Percentiles rank a stretch among this genome's conserved stretches.
These are phyloP conservation scores for Ceratobasidium sp. DNA, from an alignment of 1,284 basidiomycete genomes.

Conservation along the genomic window DNA sequence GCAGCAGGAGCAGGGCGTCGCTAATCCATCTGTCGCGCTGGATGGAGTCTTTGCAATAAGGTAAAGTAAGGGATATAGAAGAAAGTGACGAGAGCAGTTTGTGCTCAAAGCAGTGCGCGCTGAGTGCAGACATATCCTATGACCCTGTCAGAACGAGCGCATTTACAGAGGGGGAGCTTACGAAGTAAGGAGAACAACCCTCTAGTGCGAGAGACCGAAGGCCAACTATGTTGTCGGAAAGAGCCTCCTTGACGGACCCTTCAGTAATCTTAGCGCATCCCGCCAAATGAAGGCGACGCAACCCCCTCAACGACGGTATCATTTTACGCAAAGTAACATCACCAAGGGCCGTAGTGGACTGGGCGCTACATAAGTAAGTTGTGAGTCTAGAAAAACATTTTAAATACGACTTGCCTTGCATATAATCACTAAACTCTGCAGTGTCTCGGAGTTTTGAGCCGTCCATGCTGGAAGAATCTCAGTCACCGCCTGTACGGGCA, in stretches of 20 bases:
- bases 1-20: not conserved
- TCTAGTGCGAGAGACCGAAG: constrained; percentile 31
- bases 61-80: constrained; percentile 31
- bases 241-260: not conserved
- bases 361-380: not conserved
- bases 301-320: not conserved
- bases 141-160: not conserved
- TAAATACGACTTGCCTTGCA: constrained; percentile 24
- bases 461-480: constrained; percentile 21
- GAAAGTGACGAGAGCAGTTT: constrained; percentile 1
- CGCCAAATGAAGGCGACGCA: constrained; percentile 32
- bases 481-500: constrained; percentile 25
- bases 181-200: constrained; percentile 27
- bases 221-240: constrained; percentile 13
- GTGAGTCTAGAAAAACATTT: not conserved
- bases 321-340: constrained; percentile 6
- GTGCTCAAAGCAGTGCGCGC: constrained; percentile 1
- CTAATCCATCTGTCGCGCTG: constrained; percentile 21
- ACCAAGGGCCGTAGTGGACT: constrained; percentile 20
- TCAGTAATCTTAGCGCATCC: constrained; percentile 39
- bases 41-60: not conserved
- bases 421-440: constrained; percentile 34
- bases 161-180: not conserved
- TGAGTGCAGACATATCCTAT: constrained; percentile 21
- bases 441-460: constrained; percentile 8